These are phyloP conservation scores for Lactarius sp. DNA, from an alignment of 768 basidiomycete species.

Conservation along the genomic window DNA sequence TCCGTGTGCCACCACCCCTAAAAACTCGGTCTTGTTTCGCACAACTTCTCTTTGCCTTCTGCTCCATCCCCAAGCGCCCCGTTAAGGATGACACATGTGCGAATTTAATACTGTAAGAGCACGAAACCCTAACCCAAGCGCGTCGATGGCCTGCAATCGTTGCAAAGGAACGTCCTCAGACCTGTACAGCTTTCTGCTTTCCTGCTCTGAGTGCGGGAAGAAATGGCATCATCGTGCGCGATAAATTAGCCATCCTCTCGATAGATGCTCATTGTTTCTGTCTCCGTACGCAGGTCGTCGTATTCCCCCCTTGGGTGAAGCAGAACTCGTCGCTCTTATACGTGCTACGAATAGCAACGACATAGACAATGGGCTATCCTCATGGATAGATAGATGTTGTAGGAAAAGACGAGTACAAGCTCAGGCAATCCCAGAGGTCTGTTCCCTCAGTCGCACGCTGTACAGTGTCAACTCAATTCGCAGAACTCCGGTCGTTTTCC, in stretches of 20 bases:
- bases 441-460: background rate
- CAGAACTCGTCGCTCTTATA: constrained; percentile 29
- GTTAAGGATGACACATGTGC: background rate
- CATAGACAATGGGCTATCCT: constrained; percentile 25
- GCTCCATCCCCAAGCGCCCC: too few species aligned
- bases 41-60: too few species aligned
- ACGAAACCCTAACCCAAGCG: constrained; percentile 25
- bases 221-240: constrained; percentile 35
- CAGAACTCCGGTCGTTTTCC: background rate
- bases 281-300: constrained; percentile 30
- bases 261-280: background rate
- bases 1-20: too few species aligned
- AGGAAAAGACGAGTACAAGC: constrained; percentile 25
- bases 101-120: background rate
- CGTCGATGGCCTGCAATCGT: constrained; percentile 27
- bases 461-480: background rate
- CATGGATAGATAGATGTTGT: constrained; percentile 34
- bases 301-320: constrained; percentile 31
- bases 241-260: background rate
- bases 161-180: constrained; percentile 20
- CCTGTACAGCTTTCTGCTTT: constrained; percentile 33
- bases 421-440: constrained; percentile 15
- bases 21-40: too few species aligned
- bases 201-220: constrained; percentile 33
- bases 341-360: constrained; percentile 30